Evolutionary conservation across 305 asterid genomes (phyloP).

Genomic region (Solanum chacoense): DNA sequence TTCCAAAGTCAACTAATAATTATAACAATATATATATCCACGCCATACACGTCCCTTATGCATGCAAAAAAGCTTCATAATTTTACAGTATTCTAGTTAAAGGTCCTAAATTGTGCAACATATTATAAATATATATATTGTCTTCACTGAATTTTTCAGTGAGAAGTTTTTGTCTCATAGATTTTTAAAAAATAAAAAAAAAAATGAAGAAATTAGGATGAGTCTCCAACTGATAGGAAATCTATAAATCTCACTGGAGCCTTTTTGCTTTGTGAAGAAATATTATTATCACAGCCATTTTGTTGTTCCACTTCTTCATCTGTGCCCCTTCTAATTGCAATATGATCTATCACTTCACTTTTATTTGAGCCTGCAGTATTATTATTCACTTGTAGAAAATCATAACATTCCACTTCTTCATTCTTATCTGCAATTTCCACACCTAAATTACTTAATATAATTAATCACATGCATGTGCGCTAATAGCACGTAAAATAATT

Average conservation of each 20-base stretch:
- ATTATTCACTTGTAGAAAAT: slow-evolving; percentile 15
- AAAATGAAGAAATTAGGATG: not conserved
- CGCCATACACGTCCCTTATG: not conserved
- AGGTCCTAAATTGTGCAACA: not conserved
- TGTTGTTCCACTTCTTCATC: not conserved
- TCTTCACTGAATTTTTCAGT: not conserved
- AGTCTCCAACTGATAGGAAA: slow-evolving; percentile 2
- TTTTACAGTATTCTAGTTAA: not conserved
- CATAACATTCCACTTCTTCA: slow-evolving; percentile 8
- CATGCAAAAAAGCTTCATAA: not conserved
- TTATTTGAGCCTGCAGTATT: slow-evolving; percentile 4
- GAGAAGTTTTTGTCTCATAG: not conserved
- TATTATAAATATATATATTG: not conserved
- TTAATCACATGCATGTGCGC: not conserved
- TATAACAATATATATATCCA: not conserved
- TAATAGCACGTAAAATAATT: not conserved
- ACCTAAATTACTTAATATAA: not conserved
- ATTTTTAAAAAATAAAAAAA: not conserved
- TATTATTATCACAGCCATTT: not conserved
- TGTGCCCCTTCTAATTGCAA: not conserved
- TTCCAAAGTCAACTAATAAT: not conserved
- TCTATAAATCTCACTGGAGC: slow-evolving; percentile 2
- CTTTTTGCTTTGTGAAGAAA: not conserved
- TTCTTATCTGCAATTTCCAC: slow-evolving; percentile 5
- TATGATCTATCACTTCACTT: slow-evolving; percentile 14